Evolutionary conservation across 306 rosid species (phyloP).

Genomic region (Echinosophora koreensis): DNA sequence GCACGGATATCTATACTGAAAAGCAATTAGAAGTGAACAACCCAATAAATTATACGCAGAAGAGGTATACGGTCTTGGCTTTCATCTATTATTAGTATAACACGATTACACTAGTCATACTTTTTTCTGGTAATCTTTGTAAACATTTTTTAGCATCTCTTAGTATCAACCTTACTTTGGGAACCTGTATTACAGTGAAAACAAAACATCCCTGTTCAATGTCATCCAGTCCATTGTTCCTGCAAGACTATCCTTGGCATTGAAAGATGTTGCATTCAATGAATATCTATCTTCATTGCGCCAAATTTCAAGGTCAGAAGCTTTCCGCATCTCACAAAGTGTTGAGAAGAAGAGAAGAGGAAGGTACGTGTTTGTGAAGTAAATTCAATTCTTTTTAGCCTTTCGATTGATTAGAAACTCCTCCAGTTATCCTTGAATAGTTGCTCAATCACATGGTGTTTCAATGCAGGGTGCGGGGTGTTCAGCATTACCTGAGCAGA

Average conservation of each 20-base stretch:
- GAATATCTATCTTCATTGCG: slow-evolving; percentile 82
- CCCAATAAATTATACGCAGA: slow-evolving; percentile 47
- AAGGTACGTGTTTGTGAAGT: slow-evolving; percentile 61
- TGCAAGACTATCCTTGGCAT: slow-evolving; percentile 55
- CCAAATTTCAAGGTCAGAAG: slow-evolving; percentile 75
- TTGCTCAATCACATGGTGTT: slow-evolving; percentile 49
- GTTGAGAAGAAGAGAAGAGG: slow-evolving; percentile 59
- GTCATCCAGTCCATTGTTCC: slow-evolving; percentile 69
- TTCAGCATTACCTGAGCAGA: slow-evolving; percentile 82
- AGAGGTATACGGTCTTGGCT: slow-evolving; percentile 60
- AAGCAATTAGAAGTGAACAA: slow-evolving; percentile 52
- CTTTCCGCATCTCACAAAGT: slow-evolving; percentile 66
- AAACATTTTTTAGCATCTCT: slow-evolving; percentile 15
- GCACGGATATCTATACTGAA: slow-evolving; percentile 46
- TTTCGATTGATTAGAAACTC: slow-evolving; percentile 23
- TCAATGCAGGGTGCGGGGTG: slow-evolving; percentile 67
- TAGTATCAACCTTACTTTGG: slow-evolving; percentile 37
- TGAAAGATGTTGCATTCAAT: slow-evolving; percentile 62
- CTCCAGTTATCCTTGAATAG: slow-evolving; percentile 12
- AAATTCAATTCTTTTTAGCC: slow-evolving; percentile 23
- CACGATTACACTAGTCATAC: slow-evolving; percentile 5
- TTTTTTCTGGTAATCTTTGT: slow-evolving; percentile 1
- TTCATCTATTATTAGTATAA: slow-evolving; percentile 24
- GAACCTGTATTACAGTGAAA: slow-evolving; percentile 63
- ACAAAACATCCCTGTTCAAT: slow-evolving; percentile 51